Base-by-base conservation (phyloP, 108 stramenopile species). In the Discostella pseudostelligera region DNA sequence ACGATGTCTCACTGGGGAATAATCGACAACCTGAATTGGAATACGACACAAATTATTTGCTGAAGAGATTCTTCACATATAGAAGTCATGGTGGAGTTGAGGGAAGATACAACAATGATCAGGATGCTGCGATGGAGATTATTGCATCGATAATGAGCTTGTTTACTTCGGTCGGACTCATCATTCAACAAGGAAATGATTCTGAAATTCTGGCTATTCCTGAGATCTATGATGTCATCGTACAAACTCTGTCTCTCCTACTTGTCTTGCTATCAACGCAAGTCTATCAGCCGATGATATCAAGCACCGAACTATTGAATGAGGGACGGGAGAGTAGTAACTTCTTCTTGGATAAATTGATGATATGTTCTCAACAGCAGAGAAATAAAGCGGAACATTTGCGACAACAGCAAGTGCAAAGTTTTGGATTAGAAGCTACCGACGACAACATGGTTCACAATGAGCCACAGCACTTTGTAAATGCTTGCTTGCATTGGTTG, bases 191-290 rank as follows among this genome's bases (percentile, higher is more conserved):
- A n/a, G n/a, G 24, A 59, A 35, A 25, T 32, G 54, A 43, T 24
- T 53, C 56, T 48, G 64, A 74, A 53, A 57, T 72, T 32, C 53
- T 72, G 28, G 39, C 24, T 6, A 83, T 86, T 19, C 87, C 90
- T 12, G 91, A 87, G 67, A 44, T 89, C 16, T 92, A 92, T 49
- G 91, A 92, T 62, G 64, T 85, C 9, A 69, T 72, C 8, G 80
- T 81, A 0, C 74, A 86, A 43, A 54, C 65, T 22, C 58, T 87
- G 20, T 74, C 87, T 9, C 61, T 89, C n/a, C 46, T 89, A 8
- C 58, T 89, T 29, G 87, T 92, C 3, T 57, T 87, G 22, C 56
- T 84, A 26, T 88, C 88, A 11, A 86, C 88, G 0, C 91, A 88
- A 66, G 72, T 89, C 3, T 92, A 92, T 75, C 72, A 76, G 43